Conservation (phyloP, 2,329 filamentous ascomycete genomes). For the Colletotrichum trifolii region DNA sequence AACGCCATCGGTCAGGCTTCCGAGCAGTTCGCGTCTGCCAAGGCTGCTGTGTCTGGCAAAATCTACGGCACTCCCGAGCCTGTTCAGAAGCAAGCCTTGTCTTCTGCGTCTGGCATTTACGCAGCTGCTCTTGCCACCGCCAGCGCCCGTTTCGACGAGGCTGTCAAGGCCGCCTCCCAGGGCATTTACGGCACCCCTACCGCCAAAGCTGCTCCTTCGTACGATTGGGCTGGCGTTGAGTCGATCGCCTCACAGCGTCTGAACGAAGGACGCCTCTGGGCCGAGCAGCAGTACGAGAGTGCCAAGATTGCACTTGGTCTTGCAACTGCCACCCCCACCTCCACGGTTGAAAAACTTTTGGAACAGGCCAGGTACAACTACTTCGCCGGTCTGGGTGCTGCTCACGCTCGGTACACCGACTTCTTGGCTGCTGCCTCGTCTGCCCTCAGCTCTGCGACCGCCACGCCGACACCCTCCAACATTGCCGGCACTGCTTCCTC, state of each 20-base stretch:
- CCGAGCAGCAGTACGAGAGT: conserved; percentile 76
- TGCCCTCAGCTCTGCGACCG: conserved; percentile 70
- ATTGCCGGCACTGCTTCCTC: conserved; percentile 60
- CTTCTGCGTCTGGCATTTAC: conserved; percentile 76
- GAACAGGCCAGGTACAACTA: conserved; percentile 74
- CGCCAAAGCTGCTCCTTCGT: conserved; percentile 52
- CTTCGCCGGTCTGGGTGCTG: conserved; percentile 81
- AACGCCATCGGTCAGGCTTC: conserved; percentile 73
- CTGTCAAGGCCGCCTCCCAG: conserved; percentile 63
- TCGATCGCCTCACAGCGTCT: conserved; percentile 78
- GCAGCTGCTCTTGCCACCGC: conserved; percentile 73
- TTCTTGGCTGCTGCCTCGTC: conserved; percentile 79
- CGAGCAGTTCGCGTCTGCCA: conserved; percentile 75
- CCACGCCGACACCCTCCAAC: conserved; percentile 69
- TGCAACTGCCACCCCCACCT: conserved; percentile 69
- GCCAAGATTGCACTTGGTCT: conserved; percentile 73
- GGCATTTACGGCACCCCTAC: conserved; percentile 61
- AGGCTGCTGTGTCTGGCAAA: conserved; percentile 73
- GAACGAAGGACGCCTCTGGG: conserved; percentile 75
- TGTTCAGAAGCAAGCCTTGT: conserved; percentile 72
- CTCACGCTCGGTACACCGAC: conserved; percentile 81
- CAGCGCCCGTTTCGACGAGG: conserved; percentile 66
- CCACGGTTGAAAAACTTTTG: conserved; percentile 66
- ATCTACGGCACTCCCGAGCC: conserved; percentile 73
- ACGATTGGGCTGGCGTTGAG: conserved; percentile 61